A percentile compares a stretch with the other conserved stretches of the same genome.
Evolutionary conservation across 2,329 filamentous ascomycete species (phyloP).

Genomic region (Cephalotrichum gorgonifer): DNA sequence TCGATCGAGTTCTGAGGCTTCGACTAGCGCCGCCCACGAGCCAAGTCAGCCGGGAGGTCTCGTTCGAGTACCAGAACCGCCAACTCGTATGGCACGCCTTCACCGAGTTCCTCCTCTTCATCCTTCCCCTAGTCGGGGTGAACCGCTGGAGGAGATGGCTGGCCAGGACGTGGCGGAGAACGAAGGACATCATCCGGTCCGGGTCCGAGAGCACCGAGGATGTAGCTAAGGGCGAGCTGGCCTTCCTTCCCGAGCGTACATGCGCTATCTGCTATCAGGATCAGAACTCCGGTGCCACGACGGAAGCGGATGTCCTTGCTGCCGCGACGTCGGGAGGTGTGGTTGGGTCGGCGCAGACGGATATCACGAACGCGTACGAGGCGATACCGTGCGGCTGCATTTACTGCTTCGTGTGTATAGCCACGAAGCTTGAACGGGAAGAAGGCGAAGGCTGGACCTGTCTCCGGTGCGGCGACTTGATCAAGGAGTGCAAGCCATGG

Average conservation of each 20-base stretch:
- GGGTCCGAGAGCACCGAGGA: slow-evolving; percentile 30
- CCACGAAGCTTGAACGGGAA: slow-evolving; percentile 78
- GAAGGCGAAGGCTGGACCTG: slow-evolving; percentile 93
- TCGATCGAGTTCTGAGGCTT: slow-evolving; percentile 76
- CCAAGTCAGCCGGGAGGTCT: slow-evolving; percentile 83
- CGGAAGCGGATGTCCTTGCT: slow-evolving; percentile 67
- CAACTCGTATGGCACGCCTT: slow-evolving; percentile 99
- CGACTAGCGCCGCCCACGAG: slow-evolving; percentile 76
- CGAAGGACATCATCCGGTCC: slow-evolving; percentile 52
- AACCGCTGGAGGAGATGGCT: slow-evolving; percentile 87
- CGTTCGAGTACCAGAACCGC: slow-evolving; percentile 93
- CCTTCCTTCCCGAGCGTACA: slow-evolving; percentile 82
- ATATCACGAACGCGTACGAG: slow-evolving; percentile 94
- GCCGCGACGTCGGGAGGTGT: slow-evolving; percentile 64
- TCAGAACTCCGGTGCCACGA: slow-evolving; percentile 62
- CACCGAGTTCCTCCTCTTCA: slow-evolving; percentile 94
- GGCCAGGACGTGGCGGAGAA: slow-evolving; percentile 74
- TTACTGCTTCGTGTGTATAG: slow-evolving; percentile 95
- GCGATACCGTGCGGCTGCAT: slow-evolving; percentile 80
- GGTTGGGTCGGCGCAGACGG: slow-evolving; percentile 78
- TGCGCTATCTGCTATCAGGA: slow-evolving; percentile 97
- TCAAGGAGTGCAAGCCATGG: slow-evolving; percentile 86
- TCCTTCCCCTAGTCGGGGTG: slow-evolving; percentile 93
- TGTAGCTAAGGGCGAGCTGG: slow-evolving; percentile 59
- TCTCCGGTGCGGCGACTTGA: slow-evolving; percentile 72